Evolutionary conservation across 805 yeast species (phyloP), one percentile per base, ranked within the genome.

Genomic region (Candida incommunis): DNA sequence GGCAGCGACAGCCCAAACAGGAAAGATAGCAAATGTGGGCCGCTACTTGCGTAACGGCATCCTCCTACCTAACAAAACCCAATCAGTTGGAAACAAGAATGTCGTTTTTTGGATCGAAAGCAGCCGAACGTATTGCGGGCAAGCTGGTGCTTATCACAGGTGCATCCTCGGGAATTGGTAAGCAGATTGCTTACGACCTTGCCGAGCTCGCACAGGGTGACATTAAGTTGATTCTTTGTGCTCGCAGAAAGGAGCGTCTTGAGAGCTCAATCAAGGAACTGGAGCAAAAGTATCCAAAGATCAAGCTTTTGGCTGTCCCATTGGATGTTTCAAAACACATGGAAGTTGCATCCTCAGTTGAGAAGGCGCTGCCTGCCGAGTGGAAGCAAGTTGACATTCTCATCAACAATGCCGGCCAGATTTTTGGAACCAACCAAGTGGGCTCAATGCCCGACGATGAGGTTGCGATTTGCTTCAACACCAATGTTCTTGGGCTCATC

Each of bases 151-250:
- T 90, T 37, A 81, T 90, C 56, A 85, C 97, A n/a, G 97, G 97
- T 50, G 97, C 97, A 4, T 84, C 95, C 22, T 78, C 95, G 15
- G 97, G 97, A 46, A 90, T 90, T 56, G 98, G 97, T 11, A 77
- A 76, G 52, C 92, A 95, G 45, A 87, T 96, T 9, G 97, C 96
- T 15, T 63, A 71, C 41, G 94, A 88, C 60, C 78, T 85, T 52
- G 92, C 95, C 40, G 77, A 69, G 21, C 84, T 86, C 15, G 70
- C 90, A 21, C 68, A 75, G 42, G 94, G 95, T 25, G 61, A 79
- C 11, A 59, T 82, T 53, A 79, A 81, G 55, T 70, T 86, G 54
- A 69, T 86, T 50, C 69, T 86, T 22, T 72, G 87, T 2, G 95
- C 95, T 2, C 76, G 95, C 64, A 78, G 95, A 65, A 51, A 70